A percentile compares a stretch with the other conserved stretches of the same genome.
phyloP scores from a whole-genome alignment of 768 basidiomycete species.

The Suillus occidentalis region DNA sequence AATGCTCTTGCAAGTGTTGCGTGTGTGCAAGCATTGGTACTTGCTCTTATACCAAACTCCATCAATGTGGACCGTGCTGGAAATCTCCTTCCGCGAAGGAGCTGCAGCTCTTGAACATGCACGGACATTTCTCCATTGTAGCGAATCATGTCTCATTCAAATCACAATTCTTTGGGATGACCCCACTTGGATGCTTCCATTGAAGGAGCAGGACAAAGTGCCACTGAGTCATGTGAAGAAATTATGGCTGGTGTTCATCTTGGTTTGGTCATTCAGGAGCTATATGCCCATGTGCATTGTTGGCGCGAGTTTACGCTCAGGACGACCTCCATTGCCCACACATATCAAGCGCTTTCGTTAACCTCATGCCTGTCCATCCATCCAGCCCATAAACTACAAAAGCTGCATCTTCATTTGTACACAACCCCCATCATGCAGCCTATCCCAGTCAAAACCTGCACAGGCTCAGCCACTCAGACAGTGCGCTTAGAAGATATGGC shows the following conservation, averaged over 20 bases:
- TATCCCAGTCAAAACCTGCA: neutral
- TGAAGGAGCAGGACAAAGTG: no score
- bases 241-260: neutral
- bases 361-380: neutral
- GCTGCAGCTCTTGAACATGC: neutral
- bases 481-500: neutral
- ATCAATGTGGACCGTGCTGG: neutral
- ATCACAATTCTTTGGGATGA: conserved; percentile 2
- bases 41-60: neutral
- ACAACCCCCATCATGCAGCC: neutral
- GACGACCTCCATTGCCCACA: neutral
- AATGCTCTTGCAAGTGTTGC: neutral
- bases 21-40: neutral
- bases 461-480: neutral
- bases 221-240: neutral
- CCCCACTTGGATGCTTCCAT: neutral
- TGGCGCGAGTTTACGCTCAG: neutral
- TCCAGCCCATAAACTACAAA: neutral
- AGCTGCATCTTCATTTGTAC: neutral
- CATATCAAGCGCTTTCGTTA: neutral
- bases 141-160: neutral
- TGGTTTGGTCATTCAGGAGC: neutral
- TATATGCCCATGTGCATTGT: neutral
- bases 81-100: neutral
- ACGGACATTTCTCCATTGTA: neutral